Conservation (phyloP, 2,329 filamentous ascomycete species). For the Xylariaceae sp. region DNA sequence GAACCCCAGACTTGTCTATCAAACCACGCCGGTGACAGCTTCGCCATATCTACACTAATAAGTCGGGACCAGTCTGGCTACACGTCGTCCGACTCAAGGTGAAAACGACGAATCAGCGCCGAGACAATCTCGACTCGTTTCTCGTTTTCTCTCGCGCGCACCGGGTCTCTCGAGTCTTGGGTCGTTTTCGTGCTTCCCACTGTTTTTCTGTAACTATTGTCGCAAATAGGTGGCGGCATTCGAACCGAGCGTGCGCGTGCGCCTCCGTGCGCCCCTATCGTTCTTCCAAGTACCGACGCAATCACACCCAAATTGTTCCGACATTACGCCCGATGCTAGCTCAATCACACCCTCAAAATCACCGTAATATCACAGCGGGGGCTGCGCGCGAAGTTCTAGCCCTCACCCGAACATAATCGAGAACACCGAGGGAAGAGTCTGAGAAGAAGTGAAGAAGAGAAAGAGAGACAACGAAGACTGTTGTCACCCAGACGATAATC, state of each 20-base stretch:
- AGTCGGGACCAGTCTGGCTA: no score
- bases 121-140: not conserved
- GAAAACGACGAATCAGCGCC: not conserved
- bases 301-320: not conserved
- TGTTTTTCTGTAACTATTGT: not conserved
- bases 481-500: not conserved
- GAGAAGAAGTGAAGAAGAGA: no score
- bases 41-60: no score
- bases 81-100: not conserved
- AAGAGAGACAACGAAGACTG: no score
- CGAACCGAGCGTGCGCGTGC: not conserved
- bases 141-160: no score
- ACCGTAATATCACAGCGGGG: not conserved
- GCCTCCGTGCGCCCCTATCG: not conserved
- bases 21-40: no score
- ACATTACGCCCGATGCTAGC: not conserved
- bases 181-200: not conserved
- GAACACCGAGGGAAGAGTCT: no score
- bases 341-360: not conserved
- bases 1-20: no score
- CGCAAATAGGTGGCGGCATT: not conserved
- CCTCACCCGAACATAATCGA: not conserved
- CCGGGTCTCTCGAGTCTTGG: no score
- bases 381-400: not conserved
- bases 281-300: not conserved